Evolutionary conservation across 2,329 filamentous ascomycete species (phyloP).

Genomic region (Nigrospora osmanthi): DNA sequence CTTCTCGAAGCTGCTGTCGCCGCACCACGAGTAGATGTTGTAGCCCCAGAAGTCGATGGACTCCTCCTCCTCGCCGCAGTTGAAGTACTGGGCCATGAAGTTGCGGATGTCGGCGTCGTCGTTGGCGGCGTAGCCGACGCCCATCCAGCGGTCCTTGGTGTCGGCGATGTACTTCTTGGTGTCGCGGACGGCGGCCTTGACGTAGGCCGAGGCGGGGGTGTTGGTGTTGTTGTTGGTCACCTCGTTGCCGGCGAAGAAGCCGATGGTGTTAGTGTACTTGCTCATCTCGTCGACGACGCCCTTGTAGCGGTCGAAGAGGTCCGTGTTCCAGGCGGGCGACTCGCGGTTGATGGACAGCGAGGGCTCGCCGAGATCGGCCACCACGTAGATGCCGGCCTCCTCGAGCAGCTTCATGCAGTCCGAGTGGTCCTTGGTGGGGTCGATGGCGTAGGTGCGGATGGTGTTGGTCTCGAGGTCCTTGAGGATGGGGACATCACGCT

Average conservation of each 20-base stretch:
- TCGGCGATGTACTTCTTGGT: conserved; percentile 70
- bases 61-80: conserved; percentile 53
- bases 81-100: conserved; percentile 66
- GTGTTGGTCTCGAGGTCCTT: conserved; percentile 61
- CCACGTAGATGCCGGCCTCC: conserved; percentile 69
- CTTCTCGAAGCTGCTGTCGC: conserved; percentile 52
- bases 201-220: conserved; percentile 67
- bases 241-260: conserved; percentile 79
- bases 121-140: conserved; percentile 74
- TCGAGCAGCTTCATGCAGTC: conserved; percentile 63
- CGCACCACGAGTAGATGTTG: conserved; percentile 87
- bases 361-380: conserved; percentile 67
- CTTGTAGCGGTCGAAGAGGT: conserved; percentile 63
- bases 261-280: conserved; percentile 67
- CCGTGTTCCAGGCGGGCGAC: conserved; percentile 58
- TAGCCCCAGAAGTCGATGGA: conserved; percentile 79
- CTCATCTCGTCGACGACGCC: conserved; percentile 61
- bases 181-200: conserved; percentile 76
- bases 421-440: conserved; percentile 58
- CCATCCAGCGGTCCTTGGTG: conserved; percentile 56
- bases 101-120: conserved; percentile 66
- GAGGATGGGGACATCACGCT: conserved; percentile 64
- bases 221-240: conserved; percentile 69
- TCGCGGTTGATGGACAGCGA: conserved; percentile 62
- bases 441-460: conserved; percentile 71